A percentile compares a stretch with the other conserved stretches of the same genome.
phyloP scores from a whole-genome alignment of 2,329 filamentous ascomycete species.

The Epichloe glyceriae region DNA sequence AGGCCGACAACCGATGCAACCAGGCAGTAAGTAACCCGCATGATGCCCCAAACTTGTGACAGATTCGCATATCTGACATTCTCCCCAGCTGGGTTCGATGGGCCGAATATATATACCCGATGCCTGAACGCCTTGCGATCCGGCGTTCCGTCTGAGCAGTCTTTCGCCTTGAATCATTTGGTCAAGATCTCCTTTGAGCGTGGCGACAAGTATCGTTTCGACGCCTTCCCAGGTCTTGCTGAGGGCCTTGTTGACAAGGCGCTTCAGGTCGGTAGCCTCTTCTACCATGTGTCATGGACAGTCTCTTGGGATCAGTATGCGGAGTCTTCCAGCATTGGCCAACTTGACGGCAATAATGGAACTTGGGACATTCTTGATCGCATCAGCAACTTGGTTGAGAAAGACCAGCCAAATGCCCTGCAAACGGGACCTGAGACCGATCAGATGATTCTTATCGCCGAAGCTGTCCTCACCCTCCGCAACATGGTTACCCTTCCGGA shows the following conservation, averaged over 20 bases:
- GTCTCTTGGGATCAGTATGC: conserved; percentile 49
- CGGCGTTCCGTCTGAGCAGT: conserved; percentile 65
- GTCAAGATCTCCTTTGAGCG: conserved; percentile 93
- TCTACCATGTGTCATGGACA: conserved; percentile 72
- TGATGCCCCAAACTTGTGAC: no score
- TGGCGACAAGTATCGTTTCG: conserved; percentile 91
- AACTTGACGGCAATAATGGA: conserved; percentile 33
- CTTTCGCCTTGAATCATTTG: conserved; percentile 85
- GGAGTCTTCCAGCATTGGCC: conserved; percentile 40
- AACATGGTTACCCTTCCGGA: conserved; percentile 94
- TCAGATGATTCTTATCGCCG: conserved; percentile 62
- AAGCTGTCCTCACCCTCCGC: conserved; percentile 75
- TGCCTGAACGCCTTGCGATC: conserved; percentile 77
- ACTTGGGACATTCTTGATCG: conserved; percentile 47
- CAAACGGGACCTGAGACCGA: conserved; percentile 60
- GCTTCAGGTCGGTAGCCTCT: conserved; percentile 63
- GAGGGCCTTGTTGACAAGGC: conserved; percentile 81
- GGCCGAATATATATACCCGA: conserved; percentile 82
- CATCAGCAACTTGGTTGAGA: conserved; percentile 49
- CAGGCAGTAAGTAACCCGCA: conserved; percentile 42
- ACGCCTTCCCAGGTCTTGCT: conserved; percentile 76
- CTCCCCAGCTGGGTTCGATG: conserved; percentile 45
- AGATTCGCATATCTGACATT: conserved; percentile 5
- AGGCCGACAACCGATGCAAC: conserved; percentile 35
- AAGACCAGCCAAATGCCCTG: conserved; percentile 53